Conservation (phyloP, 139 green algal species). For the Haematococcus lacustris region DNA sequence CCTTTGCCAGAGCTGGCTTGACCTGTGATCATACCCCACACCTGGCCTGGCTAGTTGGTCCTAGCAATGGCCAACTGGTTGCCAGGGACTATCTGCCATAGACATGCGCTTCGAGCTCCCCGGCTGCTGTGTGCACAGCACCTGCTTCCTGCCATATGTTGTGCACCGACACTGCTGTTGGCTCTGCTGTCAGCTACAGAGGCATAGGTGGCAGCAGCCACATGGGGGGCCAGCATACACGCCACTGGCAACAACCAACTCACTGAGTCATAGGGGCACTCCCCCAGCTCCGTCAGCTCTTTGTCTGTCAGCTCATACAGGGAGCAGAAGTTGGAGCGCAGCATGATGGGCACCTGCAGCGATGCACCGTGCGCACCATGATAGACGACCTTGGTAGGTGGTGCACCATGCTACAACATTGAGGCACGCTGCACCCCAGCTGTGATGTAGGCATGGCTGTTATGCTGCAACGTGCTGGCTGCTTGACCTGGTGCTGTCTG, state of each 20-base stretch:
- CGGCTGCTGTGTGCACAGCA: not conserved
- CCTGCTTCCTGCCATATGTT: not conserved
- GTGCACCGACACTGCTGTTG: not conserved
- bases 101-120: not conserved
- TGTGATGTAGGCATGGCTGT: not conserved
- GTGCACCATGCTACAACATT: not conserved
- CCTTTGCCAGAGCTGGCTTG: too few species aligned
- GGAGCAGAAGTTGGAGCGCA: conserved; percentile 87
- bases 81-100: too few species aligned
- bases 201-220: not conserved
- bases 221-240: not conserved
- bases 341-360: conserved; percentile 95
- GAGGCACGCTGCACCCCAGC: not conserved
- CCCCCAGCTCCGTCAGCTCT: conserved; percentile 83
- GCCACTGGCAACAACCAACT: not conserved
- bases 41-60: too few species aligned
- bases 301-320: conserved; percentile 71
- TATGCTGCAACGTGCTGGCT: too few species aligned
- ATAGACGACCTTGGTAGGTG: not conserved
- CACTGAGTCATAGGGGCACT: conserved; percentile 93
- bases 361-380: not conserved
- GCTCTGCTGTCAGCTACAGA: not conserved
- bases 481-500: not conserved
- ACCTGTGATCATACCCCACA: too few species aligned
- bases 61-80: too few species aligned